Percentiles rank a stretch among this genome's conserved stretches.
phyloP scores from a whole-genome alignment of 2,329 filamentous ascomycete species.

The Lachnellula arida region DNA sequence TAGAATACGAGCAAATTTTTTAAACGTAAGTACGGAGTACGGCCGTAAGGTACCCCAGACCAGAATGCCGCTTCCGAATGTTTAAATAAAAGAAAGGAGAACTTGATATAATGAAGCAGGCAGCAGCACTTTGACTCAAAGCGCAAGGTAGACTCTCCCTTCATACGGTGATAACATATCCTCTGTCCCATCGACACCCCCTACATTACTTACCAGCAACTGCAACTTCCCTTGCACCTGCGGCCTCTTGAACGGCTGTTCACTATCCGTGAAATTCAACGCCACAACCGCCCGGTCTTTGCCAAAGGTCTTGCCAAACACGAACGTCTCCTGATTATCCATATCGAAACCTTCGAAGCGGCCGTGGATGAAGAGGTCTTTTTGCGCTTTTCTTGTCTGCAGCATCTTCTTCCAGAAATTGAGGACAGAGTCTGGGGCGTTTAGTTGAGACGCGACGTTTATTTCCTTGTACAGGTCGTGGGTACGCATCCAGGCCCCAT shows the following conservation, averaged over 20 bases:
- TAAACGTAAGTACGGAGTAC: no score
- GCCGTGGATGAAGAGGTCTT: constrained; percentile 57
- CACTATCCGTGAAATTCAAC: constrained; percentile 43
- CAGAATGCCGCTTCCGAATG: no score
- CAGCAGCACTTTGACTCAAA: not conserved
- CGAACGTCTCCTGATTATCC: constrained; percentile 41
- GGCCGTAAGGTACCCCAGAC: no score
- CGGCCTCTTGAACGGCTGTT: constrained; percentile 23
- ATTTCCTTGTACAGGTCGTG: constrained; percentile 49
- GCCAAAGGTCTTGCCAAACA: constrained; percentile 39
- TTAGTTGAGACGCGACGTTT: constrained; percentile 52
- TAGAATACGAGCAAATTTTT: no score
- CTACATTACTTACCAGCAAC: constrained; percentile 24
- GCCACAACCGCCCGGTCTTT: constrained; percentile 36
- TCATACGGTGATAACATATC: constrained; percentile 29
- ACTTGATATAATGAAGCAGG: no score
- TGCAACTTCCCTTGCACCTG: constrained; percentile 27
- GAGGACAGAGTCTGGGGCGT: constrained; percentile 22
- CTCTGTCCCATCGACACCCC: constrained; percentile 17
- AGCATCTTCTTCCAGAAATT: constrained; percentile 31
- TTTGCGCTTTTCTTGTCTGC: constrained; percentile 42
- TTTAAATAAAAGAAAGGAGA: no score
- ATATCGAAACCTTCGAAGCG: constrained; percentile 48
- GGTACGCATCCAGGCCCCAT: constrained; percentile 56
- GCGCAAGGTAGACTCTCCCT: constrained; percentile 30